Base-by-base conservation (phyloP, 1,284 basidiomycete species). In the Coniophora puteana region DNA sequence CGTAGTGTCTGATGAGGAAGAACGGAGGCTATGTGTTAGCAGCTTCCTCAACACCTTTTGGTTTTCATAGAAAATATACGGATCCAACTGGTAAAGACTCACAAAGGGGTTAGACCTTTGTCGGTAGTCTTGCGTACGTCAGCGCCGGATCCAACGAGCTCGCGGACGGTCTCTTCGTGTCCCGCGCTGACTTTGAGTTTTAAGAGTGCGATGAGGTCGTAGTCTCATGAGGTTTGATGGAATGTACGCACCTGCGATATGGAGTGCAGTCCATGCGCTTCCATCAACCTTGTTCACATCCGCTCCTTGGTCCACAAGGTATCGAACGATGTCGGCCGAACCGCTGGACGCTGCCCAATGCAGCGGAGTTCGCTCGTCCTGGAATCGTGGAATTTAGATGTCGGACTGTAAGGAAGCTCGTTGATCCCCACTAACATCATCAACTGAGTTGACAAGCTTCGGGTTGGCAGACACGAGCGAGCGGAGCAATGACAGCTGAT, bases 51-150 rank as follows among this genome's bases (percentile, higher is more conserved):
- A n/a, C n/a, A n/a, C n/a, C n/a, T n/a, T n/a, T n/a, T n/a, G n/a
- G n/a, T n/a, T n/a, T n/a, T n/a, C n/a, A 41, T 18, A 45, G 24
- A 23, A 43, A 49, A 23, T 45, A 20, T 10, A 20, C 13, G 17
- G n/a, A n/a, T 20, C 3, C 17, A 22, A 23, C 25, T 34, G 25
- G 41, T n/a, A 18, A 17, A 38, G 23, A 67, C 87, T 63, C 61
- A 93, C 91, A 96, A 62, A 35, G 92, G 78, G 4, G 89, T 92
- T 44, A 93, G 71, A 10, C 92, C 92, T 65, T 94, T 94, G 54
- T 85, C 80, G 55, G 93, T 96, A 47, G 68, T 75, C 51, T 78
- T 78, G 49, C 87, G 87, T 35, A 92, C 79, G 58, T 93, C 78
- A 33, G 91, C 91, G 8, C 91, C 93, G 26, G 88, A 83, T 35